Percentiles rank a stretch among this genome's conserved stretches.
phyloP scores from a whole-genome alignment of 257 asterid genomes.

The Petunia axillaris region DNA sequence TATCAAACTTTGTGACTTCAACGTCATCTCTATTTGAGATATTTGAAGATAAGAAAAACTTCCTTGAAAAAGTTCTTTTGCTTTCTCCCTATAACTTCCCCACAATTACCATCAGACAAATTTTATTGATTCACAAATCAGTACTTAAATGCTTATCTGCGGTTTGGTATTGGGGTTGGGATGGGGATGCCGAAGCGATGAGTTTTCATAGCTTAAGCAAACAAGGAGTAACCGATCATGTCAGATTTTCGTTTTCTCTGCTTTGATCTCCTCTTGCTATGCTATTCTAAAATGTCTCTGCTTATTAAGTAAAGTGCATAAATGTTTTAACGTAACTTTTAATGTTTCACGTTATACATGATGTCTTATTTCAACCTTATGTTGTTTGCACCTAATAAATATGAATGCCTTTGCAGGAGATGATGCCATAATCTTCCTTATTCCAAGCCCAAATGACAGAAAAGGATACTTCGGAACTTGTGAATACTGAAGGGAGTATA shows the following conservation, averaged over 20 bases:
- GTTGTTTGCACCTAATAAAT: background rate
- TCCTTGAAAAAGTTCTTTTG: background rate
- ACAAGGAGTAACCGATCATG: background rate
- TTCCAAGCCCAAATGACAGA: background rate
- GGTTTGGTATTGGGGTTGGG: background rate
- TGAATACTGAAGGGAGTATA: slow-evolving; percentile 28
- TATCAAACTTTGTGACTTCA: background rate
- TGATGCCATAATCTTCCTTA: background rate
- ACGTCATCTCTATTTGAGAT: background rate
- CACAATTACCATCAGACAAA: background rate
- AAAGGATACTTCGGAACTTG: slow-evolving; percentile 5
- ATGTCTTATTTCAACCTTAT: background rate
- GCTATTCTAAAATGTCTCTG: background rate
- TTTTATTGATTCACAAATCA: background rate
- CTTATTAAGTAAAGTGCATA: background rate
- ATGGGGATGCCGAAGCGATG: background rate
- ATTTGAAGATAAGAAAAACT: background rate
- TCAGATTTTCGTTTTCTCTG: background rate
- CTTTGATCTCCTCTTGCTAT: background rate
- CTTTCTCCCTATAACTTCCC: background rate
- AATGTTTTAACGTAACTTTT: background rate
- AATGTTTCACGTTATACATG: background rate
- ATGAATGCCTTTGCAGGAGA: slow-evolving; percentile 27
- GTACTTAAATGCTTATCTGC: no score
- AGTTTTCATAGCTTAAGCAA: background rate